phyloP scores from a whole-genome alignment of 768 basidiomycete genomes.

The Pholiota molesta region DNA sequence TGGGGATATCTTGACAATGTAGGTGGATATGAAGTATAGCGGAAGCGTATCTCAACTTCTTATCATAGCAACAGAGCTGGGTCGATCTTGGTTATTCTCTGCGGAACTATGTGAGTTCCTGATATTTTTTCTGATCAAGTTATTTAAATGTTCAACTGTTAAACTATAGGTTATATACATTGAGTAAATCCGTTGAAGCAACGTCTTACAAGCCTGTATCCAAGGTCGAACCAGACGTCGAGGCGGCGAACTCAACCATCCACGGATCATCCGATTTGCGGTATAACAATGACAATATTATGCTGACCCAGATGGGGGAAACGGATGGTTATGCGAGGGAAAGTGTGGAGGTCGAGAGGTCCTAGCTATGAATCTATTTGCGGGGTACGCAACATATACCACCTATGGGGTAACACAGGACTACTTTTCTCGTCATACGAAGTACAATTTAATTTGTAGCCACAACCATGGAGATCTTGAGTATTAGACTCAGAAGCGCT shows the following conservation, averaged over 20 bases:
- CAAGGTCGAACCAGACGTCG: slow-evolving; percentile 22
- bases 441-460: too few relatives aligned
- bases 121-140: background rate
- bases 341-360: background rate
- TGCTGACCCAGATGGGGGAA: background rate
- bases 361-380: too few relatives aligned
- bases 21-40: slow-evolving; percentile 13
- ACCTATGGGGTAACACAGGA: too few relatives aligned
- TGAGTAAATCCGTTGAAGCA: slow-evolving; percentile 38
- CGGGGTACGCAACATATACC: too few relatives aligned
- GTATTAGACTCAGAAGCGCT: too few relatives aligned
- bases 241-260: slow-evolving; percentile 10
- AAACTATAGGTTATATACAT: slow-evolving; percentile 53
- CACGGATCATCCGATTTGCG: background rate
- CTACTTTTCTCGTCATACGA: too few relatives aligned
- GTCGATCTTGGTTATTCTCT: slow-evolving; percentile 69
- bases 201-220: slow-evolving; percentile 17
- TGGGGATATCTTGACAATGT: slow-evolving; percentile 73
- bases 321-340: background rate
- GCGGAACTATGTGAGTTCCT: slow-evolving; percentile 62
- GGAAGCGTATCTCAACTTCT: background rate
- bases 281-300: too few relatives aligned
- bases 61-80: slow-evolving; percentile 55
- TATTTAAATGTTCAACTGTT: background rate
- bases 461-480: too few relatives aligned